Conservation (phyloP, 768 basidiomycete species). For the Coprinopsis strossmayeri region DNA sequence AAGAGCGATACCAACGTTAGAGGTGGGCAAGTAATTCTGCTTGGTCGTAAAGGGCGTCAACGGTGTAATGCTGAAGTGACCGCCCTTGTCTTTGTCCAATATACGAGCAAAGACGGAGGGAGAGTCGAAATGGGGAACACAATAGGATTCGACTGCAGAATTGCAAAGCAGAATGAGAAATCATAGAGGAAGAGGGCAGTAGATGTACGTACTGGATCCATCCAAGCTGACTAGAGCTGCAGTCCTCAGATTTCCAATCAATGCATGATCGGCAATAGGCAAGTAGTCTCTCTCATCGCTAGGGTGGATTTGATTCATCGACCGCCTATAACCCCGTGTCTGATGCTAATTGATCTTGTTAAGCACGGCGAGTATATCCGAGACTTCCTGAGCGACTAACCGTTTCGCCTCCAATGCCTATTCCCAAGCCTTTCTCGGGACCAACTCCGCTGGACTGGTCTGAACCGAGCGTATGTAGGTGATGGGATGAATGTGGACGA, state of each 20-base stretch:
- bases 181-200: neutral
- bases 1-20: slow-evolving; percentile 48
- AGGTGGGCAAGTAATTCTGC: slow-evolving; percentile 78
- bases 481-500: neutral
- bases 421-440: neutral
- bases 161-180: neutral
- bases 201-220: slow-evolving; percentile 55
- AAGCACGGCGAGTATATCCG: neutral
- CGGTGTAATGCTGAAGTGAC: slow-evolving; percentile 87
- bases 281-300: slow-evolving; percentile 57
- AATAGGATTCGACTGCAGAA: slow-evolving; percentile 75
- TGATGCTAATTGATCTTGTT: neutral
- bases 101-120: slow-evolving; percentile 89
- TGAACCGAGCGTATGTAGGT: slow-evolving; percentile 1
- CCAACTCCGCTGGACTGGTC: neutral
- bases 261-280: slow-evolving; percentile 71
- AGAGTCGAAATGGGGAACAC: slow-evolving; percentile 90
- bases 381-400: neutral
- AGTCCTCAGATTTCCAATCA: slow-evolving; percentile 84
- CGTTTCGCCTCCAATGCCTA: neutral
- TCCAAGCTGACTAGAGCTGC: slow-evolving; percentile 80
- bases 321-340: slow-evolving; percentile 19
- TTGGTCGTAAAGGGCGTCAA: slow-evolving; percentile 63
- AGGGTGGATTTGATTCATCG: slow-evolving; percentile 53
- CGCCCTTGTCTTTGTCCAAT: slow-evolving; percentile 85